phyloP scores from a whole-genome alignment of 768 basidiomycete genomes.

The Rhizopogon vulgaris region DNA sequence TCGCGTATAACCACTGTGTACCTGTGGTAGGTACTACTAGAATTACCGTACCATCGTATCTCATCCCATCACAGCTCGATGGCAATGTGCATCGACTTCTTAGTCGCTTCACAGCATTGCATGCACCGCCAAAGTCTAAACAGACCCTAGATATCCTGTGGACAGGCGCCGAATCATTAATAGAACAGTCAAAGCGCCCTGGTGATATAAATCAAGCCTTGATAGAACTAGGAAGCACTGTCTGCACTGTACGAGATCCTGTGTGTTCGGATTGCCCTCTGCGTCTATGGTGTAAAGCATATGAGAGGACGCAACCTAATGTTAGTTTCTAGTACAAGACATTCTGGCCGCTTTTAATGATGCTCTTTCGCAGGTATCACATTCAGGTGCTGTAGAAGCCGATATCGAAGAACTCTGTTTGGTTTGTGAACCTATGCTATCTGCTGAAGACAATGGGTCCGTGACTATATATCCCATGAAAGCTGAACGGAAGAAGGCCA shows the following conservation, averaged over 20 bases:
- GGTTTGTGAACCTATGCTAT: constrained; percentile 55
- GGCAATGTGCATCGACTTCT: constrained; percentile 88
- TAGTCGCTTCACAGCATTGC: constrained; percentile 74
- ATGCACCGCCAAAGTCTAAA: constrained; percentile 79
- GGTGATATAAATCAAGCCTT: constrained; percentile 91
- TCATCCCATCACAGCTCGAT: constrained; percentile 53
- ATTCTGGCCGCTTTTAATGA: too few species aligned
- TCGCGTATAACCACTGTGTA: constrained; percentile 78
- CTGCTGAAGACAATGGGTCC: constrained; percentile 12
- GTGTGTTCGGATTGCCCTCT: constrained; percentile 71
- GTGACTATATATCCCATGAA: constrained; percentile 89
- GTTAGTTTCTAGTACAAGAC: constrained; percentile 6
- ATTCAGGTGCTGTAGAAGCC: constrained; percentile 14
- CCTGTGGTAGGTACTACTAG: constrained; percentile 65
- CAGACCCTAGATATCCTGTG: constrained; percentile 76
- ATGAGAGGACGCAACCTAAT: constrained; percentile 19
- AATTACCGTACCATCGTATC: background rate
- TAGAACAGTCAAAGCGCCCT: constrained; percentile 47
- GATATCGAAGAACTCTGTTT: constrained; percentile 80
- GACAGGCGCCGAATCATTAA: constrained; percentile 67
- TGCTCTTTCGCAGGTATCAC: background rate
- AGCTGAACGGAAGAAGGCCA: constrained; percentile 70
- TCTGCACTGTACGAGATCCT: constrained; percentile 85
- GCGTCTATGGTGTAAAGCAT: constrained; percentile 61
- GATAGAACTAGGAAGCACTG: constrained; percentile 91